Evolutionary conservation across 202 grass and related monocot species (phyloP), one percentile per base, ranked within the genome.

Genomic region (Saccharum hybrid): DNA sequence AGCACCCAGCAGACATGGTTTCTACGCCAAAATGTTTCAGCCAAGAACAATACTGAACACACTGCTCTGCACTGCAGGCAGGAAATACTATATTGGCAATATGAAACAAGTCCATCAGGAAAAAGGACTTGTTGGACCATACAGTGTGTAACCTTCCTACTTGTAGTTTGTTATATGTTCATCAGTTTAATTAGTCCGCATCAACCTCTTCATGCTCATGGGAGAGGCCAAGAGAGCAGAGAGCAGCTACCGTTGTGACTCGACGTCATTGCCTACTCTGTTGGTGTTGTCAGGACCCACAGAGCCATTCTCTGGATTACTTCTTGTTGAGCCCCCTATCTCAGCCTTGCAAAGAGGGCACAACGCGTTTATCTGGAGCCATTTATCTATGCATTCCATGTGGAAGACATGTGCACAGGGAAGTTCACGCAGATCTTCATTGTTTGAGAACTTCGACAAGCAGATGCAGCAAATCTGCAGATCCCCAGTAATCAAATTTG

Each of bases 341-440:
- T 90, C 92, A 23, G 90, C 76, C 81, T 97, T 94, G 78, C 94
- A 97, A 48, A 97, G 92, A 68, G 94, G 94, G 39, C 94, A 97
- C 52, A 90, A 2, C 3, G 94, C 90, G 23, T 92, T 97, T 77
- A 97, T 94, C 80, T 92, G 92, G 41, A 97, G 91, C 94, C 94
- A 97, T 85, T 94, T 94, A 36, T 97, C 94, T 60, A 97, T 84
- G 64, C 94, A 97, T 15, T 92, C 90, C 81, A 90, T 88, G 83
- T 97, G 94, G 64, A 97, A 97, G 63, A 90, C 85, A 46, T 94
- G 94, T 2, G 60, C 21, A 28, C 94, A 97, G 28, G 94, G 83
- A 74, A 97, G 94, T 51, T 97, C 92, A 0, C 94, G 85, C 4
- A 94, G 75, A 41, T 97, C 94, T 70, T 94, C 92, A 31, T 94